These are phyloP conservation scores for Margaritispora aquatica DNA, from an alignment of 495 filamentous ascomycete species.

Conservation along the genomic window DNA sequence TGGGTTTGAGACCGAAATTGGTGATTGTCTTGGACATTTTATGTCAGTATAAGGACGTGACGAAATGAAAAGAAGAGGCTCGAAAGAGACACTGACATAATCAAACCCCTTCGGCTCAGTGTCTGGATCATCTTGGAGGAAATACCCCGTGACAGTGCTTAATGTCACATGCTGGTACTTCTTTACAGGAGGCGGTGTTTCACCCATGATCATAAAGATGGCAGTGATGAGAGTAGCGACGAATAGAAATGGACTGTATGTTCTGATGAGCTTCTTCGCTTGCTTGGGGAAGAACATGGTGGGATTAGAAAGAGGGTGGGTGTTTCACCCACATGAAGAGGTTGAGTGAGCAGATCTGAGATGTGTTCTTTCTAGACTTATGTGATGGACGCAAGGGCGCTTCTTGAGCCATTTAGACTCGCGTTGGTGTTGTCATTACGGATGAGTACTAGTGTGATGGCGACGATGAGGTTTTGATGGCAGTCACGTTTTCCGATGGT, in stretches of 20 bases:
- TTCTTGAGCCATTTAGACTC: not conserved
- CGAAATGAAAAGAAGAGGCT: too few species aligned
- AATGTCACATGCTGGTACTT: constrained; percentile 47
- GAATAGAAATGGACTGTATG: constrained; percentile 18
- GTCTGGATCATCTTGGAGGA: constrained; percentile 58
- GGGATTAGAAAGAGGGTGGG: too few species aligned
- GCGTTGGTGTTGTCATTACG: not conserved
- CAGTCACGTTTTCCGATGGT: not conserved
- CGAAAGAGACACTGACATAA: constrained; percentile 42
- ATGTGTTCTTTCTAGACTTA: not conserved
- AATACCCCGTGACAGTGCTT: constrained; percentile 60
- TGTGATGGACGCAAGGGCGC: not conserved
- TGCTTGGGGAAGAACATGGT: not conserved
- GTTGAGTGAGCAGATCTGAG: not conserved
- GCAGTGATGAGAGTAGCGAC: constrained; percentile 12
- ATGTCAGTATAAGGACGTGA: not conserved
- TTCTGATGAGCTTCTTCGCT: not conserved
- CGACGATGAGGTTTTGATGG: not conserved
- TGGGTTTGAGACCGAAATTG: constrained; percentile 63
- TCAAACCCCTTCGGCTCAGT: constrained; percentile 61
- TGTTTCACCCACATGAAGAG: not conserved
- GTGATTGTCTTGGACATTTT: constrained; percentile 39
- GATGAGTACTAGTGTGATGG: not conserved
- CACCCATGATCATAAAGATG: constrained; percentile 16
- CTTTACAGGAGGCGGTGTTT: not conserved